Conservation (phyloP, 768 basidiomycete species). For the button mushroom (Agaricus bisporus) region DNA sequence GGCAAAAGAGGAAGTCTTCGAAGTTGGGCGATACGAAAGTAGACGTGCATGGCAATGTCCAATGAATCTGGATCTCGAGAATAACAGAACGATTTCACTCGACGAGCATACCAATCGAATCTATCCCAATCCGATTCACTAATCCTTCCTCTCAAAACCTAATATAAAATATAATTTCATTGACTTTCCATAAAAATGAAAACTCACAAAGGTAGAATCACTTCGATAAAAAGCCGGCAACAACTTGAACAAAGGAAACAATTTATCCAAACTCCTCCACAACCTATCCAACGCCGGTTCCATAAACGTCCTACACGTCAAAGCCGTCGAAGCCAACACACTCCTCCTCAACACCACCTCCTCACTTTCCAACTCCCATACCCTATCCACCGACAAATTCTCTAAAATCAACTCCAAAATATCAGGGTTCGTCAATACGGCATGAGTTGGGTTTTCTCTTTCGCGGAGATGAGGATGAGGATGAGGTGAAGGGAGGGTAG, state of each 20-base stretch:
- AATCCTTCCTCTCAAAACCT: constrained; percentile 25
- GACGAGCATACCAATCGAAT: constrained; percentile 25
- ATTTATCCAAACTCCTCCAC: constrained; percentile 25
- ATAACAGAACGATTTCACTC: constrained; percentile 24
- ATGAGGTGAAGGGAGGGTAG: neutral
- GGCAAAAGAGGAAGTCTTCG: constrained; percentile 22
- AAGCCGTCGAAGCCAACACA: constrained; percentile 18
- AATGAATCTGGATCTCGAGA: constrained; percentile 22
- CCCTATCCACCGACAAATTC: constrained; percentile 18
- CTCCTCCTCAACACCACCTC: constrained; percentile 9
- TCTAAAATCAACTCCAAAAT: constrained; percentile 25
- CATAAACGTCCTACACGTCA: constrained; percentile 25
- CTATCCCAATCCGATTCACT: constrained; percentile 22
- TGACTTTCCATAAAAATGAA: neutral
- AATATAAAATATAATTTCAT: no score
- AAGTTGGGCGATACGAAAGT: constrained; percentile 26
- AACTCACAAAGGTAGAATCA: constrained; percentile 25
- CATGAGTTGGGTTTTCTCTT: neutral
- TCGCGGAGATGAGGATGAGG: neutral
- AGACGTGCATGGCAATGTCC: constrained; percentile 29
- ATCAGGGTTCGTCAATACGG: constrained; percentile 22
- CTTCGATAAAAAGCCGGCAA: constrained; percentile 23
- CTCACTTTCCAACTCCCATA: constrained; percentile 13
- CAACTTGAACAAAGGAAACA: constrained; percentile 26
- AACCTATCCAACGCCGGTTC: constrained; percentile 26